Base-by-base conservation (phyloP, 805 yeast genomes). In the Myxozyma kluyveri region DNA sequence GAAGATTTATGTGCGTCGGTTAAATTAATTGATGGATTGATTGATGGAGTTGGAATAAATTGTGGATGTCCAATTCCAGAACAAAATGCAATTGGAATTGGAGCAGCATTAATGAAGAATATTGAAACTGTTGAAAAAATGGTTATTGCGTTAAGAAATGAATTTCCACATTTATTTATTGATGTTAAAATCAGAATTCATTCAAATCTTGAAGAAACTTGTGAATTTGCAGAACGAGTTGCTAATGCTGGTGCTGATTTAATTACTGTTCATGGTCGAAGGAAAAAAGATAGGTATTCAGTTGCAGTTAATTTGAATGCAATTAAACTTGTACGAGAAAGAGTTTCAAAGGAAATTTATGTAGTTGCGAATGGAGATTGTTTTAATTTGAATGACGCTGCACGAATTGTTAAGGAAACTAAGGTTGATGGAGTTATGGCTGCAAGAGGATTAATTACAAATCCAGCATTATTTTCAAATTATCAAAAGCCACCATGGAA, bases 351-450 rank as follows among this genome's bases (percentile, higher is more conserved):
- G 12, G 64, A 60, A 2, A 81, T 84, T 0, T 98, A 97, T 0
- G 89, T 93, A 0, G 84, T 93, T n/a, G 96, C 98, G 1, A 93
- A 93, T 64, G 99, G 99, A n/a, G 98, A 93, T 68, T 90, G 96
- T 63, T 85, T 85, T 63, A 65, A 77, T 0, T 69, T 81, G 22
- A 71, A 74, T 17, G 96, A 88, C 65, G 83, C 86, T n/a, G 62
- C 72, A 39, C 64, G 67, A 18, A 90, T 91, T 24, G 79, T 80
- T 0, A 70, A 77, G 10, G 66, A 66, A 46, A 89, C 98, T 0
- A 84, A 85, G 1, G 88, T 81, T 37, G 93, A 88, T 65, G 99
- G 98, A 5, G 86, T 93, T 5, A 93, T 93, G 99, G 84, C 97
- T 2, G 99, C 87, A 1, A 72, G 99, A 56, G 99, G 99, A 0